These are phyloP conservation scores for Fusarium sp. DNA, from an alignment of 2,329 filamentous ascomycete genomes.

Conservation along the genomic window DNA sequence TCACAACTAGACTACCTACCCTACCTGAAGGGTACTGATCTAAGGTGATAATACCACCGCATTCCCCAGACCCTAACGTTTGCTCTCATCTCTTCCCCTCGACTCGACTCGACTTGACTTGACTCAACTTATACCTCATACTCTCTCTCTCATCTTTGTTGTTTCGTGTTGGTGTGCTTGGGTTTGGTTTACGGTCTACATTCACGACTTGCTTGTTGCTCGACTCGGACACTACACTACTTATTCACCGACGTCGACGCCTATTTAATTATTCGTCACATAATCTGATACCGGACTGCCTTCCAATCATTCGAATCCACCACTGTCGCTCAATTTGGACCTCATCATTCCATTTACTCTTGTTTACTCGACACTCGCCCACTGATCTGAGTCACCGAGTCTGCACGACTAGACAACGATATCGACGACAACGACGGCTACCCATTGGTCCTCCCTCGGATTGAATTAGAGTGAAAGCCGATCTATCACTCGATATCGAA, in stretches of 20 bases:
- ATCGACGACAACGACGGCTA: slow-evolving; percentile 17
- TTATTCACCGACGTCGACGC: slow-evolving; percentile 19
- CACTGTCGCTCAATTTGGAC: slow-evolving; percentile 17
- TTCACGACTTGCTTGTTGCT: slow-evolving; percentile 17
- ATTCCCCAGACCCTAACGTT: slow-evolving; percentile 43
- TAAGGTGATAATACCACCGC: slow-evolving; percentile 47
- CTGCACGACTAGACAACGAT: slow-evolving; percentile 29
- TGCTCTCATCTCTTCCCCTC: slow-evolving; percentile 37
- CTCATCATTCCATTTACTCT: slow-evolving; percentile 33
- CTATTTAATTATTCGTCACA: slow-evolving; percentile 13
- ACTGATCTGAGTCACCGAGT: slow-evolving; percentile 24
- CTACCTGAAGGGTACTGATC: slow-evolving; percentile 22
- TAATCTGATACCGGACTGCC: slow-evolving; percentile 18
- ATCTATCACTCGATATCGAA: slow-evolving; percentile 1
- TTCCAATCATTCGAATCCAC: slow-evolving; percentile 5
- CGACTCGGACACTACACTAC: neutral
- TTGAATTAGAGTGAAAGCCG: neutral
- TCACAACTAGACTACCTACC: slow-evolving; percentile 23
- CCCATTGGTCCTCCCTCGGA: slow-evolving; percentile 7
- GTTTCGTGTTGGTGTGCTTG: slow-evolving; percentile 24
- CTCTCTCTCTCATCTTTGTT: slow-evolving; percentile 19
- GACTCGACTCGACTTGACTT: slow-evolving; percentile 26
- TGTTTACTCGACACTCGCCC: slow-evolving; percentile 22
- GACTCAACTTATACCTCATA: slow-evolving; percentile 10
- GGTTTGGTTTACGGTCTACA: slow-evolving; percentile 21